These are phyloP conservation scores for Penicillium egyptiacum DNA, from an alignment of 495 filamentous ascomycete genomes.

Conservation along the genomic window DNA sequence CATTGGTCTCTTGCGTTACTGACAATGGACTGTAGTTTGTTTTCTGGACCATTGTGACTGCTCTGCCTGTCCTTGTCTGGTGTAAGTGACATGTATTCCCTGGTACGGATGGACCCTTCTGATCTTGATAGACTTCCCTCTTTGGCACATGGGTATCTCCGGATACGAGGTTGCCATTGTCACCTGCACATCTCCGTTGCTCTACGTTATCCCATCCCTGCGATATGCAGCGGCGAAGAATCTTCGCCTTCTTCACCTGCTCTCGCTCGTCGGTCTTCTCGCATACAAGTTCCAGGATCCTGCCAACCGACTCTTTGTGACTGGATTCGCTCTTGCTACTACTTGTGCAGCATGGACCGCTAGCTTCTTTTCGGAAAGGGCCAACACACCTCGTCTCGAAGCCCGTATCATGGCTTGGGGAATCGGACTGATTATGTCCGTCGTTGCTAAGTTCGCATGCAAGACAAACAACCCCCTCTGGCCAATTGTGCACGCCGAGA, in stretches of 20 bases:
- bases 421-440: constrained; percentile 80
- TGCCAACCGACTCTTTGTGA: constrained; percentile 73
- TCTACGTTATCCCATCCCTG: constrained; percentile 72
- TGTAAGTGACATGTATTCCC: constrained; percentile 59
- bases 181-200: constrained; percentile 74
- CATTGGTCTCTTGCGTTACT: constrained; percentile 4
- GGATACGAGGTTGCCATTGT: constrained; percentile 91
- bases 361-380: constrained; percentile 73
- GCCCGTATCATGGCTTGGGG: constrained; percentile 75
- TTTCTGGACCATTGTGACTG: constrained; percentile 93
- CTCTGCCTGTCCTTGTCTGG: constrained; percentile 86
- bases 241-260: constrained; percentile 65
- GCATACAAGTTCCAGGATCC: constrained; percentile 76
- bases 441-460: constrained; percentile 89
- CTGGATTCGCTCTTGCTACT: constrained; percentile 74
- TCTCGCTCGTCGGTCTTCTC: constrained; percentile 75
- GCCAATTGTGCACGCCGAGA: constrained; percentile 84
- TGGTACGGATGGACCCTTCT: constrained; percentile 8
- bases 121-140: constrained; percentile 72
- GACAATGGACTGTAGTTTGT: constrained; percentile 63
- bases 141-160: constrained; percentile 99
- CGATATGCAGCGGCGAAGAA: constrained; percentile 67
- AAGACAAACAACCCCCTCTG: constrained; percentile 97
- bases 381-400: constrained; percentile 74
- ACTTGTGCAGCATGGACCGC: constrained; percentile 80